Evolutionary conservation across 2,329 filamentous ascomycete species (phyloP), one percentile per base, ranked within the genome.

Genomic region (Daldinia sp.): DNA sequence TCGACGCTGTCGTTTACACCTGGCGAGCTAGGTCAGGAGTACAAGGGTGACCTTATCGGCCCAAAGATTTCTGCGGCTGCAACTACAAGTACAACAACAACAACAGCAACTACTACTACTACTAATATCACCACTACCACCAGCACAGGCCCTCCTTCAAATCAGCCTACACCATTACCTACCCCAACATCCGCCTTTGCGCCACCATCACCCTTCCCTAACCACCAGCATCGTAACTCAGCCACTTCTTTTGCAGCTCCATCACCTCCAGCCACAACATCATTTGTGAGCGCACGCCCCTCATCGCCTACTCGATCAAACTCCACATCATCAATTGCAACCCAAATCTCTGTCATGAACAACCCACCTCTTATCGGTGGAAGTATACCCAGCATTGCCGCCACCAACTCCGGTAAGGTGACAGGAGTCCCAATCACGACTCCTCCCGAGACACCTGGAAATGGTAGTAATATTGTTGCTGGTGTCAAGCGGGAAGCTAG

Each of bases 271-370:
- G 80, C 81, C 68, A 84, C 87, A 35, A 83, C 87, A 6, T 86
- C 90, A 0, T 86, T 89, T 53, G 84, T 87, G 62, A 85, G 86
- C 15, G 87, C 88, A 50, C 88, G 92, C 26, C 92, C 93, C 3
- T 88, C 90, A 1, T 96, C 93, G 20, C 94, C 93, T 10, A 88
- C 93, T 1, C 86, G 94, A 68, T 95, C 93, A n/a, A 97, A 93
- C 77, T 97, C 93, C 4, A 87, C 91, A 0, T 94, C 93, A 0
- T 97, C 93, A 10, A 85, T 95, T 53, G 88, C 91, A 4, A 94
- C 93, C 0, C 89, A 90, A 70, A 78, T 84, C 1, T 86, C 86
- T 0, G 84, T 93, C 33, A 84, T 92, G 55, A 94, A 90, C 76
- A 94, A 94, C 60, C 93, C 93, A 1, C 90, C 92, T 0, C 89